Conservation (phyloP, 768 basidiomycete species). For the Hydnum rufescens region DNA sequence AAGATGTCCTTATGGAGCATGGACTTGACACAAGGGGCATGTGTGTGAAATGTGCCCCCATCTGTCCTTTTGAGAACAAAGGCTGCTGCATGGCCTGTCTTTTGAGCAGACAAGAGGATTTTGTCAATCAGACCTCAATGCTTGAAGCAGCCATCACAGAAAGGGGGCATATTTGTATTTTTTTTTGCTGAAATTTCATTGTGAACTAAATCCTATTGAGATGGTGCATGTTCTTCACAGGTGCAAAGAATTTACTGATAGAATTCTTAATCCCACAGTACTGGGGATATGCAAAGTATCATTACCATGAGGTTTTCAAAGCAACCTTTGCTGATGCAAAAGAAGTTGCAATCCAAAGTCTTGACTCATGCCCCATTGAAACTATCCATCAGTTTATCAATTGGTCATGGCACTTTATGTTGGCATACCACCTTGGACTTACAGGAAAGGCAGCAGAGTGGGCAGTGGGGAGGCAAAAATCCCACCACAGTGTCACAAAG, state of each 20-base stretch:
- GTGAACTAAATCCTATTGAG: conserved; percentile 1
- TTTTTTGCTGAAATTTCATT: conserved; percentile 2
- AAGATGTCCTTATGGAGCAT: conserved; percentile 14
- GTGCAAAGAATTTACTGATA: neutral
- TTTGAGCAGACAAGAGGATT: conserved; percentile 5
- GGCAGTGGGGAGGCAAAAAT: neutral
- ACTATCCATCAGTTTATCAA: neutral
- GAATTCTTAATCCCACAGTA: neutral
- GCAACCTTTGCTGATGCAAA: neutral
- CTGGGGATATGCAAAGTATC: neutral
- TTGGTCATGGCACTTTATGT: neutral
- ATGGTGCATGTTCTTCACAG: conserved; percentile 1
- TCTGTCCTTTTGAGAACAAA: conserved; percentile 13
- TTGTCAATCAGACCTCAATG: conserved; percentile 10
- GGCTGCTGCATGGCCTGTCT: conserved; percentile 13
- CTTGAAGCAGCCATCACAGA: conserved; percentile 8
- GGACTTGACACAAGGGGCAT: neutral
- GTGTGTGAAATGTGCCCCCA: conserved; percentile 11
- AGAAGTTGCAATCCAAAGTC: neutral
- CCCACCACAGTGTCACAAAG: neutral
- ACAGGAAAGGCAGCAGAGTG: neutral
- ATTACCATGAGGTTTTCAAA: neutral
- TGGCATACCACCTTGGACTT: neutral
- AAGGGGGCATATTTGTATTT: neutral
- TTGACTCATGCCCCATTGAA: neutral